Evolutionary conservation across 768 basidiomycete species (phyloP), one percentile per base, ranked within the genome.

Genomic region (Leccinum pellstonianum): DNA sequence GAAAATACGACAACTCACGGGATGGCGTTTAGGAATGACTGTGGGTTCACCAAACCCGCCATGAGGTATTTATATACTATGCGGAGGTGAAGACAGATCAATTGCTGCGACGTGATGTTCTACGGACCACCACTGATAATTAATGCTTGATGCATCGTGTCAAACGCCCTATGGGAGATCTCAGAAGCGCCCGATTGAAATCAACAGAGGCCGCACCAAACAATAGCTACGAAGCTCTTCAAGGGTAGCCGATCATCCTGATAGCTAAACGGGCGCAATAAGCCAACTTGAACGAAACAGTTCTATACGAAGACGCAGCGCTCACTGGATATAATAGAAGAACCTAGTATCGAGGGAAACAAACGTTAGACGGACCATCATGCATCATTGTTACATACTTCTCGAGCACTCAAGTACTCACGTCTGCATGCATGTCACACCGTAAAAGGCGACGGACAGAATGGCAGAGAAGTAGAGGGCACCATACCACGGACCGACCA

Each of bases 251-350:
- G 57, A 29, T 57, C 57, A 23, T 57, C 41, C 21, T 52, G 57
- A 23, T 57, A 57, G 49, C 57, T 57, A 25, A 38, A 54, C 4
- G n/a, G 37, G 38, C 5, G 8, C 23, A 17, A 33, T 57, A 17
- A 57, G 51, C 38, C 25, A 11, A 33, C 19, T 19, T 3, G 15
- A 31, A 52, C 3, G 48, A 19, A 25, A 49, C 48, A 49, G 43
- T 19, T 19, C 10, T 2, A 17, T 15, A 31, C 25, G n/a, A 29
- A 33, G 43, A 46, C 9, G 38, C n/a, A 31, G 17, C 14, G 33
- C 57, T 57, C 57, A 57, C 57, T 57, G 57, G 12, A 57, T 57
- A 14, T 52, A 57, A 29, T 57, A 57, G 41, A 57, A 57, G n/a
- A 57, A 55, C 23, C 54, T 55, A 46, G 19, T 9, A 19, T 33